phyloP scores from a whole-genome alignment of 2,329 filamentous ascomycete species.

The Phaeosphaeria sp. region DNA sequence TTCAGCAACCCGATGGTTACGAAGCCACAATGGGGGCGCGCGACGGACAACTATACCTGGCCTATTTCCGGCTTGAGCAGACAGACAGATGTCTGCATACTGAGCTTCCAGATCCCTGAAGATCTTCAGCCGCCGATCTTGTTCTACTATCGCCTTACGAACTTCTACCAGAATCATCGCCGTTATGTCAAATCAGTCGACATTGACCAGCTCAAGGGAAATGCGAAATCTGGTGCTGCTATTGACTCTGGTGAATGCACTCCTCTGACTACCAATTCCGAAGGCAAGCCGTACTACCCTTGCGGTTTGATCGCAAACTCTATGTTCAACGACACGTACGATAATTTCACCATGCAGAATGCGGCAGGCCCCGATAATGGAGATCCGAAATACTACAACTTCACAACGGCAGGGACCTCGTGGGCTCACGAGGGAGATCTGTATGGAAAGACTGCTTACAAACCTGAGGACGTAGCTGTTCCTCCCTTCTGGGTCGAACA shows the following conservation, averaged over 20 bases:
- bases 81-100: slow-evolving; percentile 66
- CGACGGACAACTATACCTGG: slow-evolving; percentile 47
- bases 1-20: slow-evolving; percentile 67
- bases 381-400: slow-evolving; percentile 68
- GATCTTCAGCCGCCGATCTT: slow-evolving; percentile 81
- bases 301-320: slow-evolving; percentile 98
- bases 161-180: slow-evolving; percentile 99
- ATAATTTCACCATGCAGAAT: slow-evolving; percentile 68
- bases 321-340: slow-evolving; percentile 92
- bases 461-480: slow-evolving; percentile 70
- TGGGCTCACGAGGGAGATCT: slow-evolving; percentile 85
- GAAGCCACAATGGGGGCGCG: slow-evolving; percentile 43
- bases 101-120: slow-evolving; percentile 82
- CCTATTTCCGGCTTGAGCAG: slow-evolving; percentile 18
- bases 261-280: slow-evolving; percentile 63
- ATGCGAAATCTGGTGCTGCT: slow-evolving; percentile 63
- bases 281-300: slow-evolving; percentile 80
- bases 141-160: slow-evolving; percentile 93
- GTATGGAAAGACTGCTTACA: slow-evolving; percentile 75
- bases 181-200: slow-evolving; percentile 93
- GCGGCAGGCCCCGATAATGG: slow-evolving; percentile 47
- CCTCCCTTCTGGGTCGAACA: slow-evolving; percentile 83
- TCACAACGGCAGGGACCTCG: slow-evolving; percentile 81
- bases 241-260: slow-evolving; percentile 77
- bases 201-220: slow-evolving; percentile 80